These are phyloP conservation scores for Aspergillus proliferans DNA, from an alignment of 2,329 filamentous ascomycete genomes.

Conservation along the genomic window DNA sequence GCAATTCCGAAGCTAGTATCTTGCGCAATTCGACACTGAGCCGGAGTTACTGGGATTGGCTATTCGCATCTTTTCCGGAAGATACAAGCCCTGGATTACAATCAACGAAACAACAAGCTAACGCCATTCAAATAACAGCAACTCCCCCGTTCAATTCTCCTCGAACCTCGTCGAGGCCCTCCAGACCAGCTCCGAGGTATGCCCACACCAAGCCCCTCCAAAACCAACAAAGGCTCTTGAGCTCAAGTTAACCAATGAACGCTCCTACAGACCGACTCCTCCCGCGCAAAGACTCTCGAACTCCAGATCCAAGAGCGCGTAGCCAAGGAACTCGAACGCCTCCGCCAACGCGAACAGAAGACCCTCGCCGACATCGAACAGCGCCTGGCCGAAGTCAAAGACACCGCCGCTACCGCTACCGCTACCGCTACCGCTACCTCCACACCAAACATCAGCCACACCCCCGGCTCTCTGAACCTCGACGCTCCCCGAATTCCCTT, in stretches of 20 bases:
- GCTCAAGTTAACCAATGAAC: background rate
- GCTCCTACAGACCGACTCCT: slow-evolving; percentile 69
- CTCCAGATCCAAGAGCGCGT: slow-evolving; percentile 85
- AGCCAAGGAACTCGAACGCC: slow-evolving; percentile 72
- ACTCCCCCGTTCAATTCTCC: slow-evolving; percentile 63
- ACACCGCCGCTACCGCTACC: slow-evolving; percentile 22
- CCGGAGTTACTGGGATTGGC: background rate
- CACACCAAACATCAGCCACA: slow-evolving; percentile 14
- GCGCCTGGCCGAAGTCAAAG: slow-evolving; percentile 44
- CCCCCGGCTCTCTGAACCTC: slow-evolving; percentile 28
- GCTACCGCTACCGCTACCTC: slow-evolving; percentile 22
- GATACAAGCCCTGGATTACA: background rate
- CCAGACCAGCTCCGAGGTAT: slow-evolving; percentile 79
- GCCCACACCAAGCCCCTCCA: slow-evolving; percentile 11
- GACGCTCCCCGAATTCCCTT: slow-evolving; percentile 40
- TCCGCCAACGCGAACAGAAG: slow-evolving; percentile 64
- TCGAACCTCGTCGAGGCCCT: slow-evolving; percentile 75
- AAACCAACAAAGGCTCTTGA: background rate
- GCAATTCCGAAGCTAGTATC: background rate
- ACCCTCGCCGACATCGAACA: slow-evolving; percentile 64
- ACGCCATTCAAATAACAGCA: slow-evolving; percentile 21
- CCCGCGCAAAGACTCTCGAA: slow-evolving; percentile 75
- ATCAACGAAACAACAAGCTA: slow-evolving; percentile 5
- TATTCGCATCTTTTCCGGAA: background rate
- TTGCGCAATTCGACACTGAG: background rate